Evolutionary conservation across 495 filamentous ascomycete genomes (phyloP), one percentile per base, ranked within the genome.

Genomic region (Margaritispora aquatica): DNA sequence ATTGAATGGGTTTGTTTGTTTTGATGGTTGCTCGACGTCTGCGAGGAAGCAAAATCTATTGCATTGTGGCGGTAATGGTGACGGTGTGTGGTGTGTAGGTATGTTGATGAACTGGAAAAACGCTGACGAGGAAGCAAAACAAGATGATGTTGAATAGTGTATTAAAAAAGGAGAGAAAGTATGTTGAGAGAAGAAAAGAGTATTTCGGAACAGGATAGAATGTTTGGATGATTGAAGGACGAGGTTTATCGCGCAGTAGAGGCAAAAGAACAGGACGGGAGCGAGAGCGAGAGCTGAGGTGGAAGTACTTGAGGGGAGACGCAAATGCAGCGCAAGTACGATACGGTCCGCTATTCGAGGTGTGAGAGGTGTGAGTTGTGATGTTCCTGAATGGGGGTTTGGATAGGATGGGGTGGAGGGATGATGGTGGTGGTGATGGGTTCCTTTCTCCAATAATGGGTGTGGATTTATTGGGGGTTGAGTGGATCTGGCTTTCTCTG

Each of bases 21-120:
- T 31, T 51, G 29, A 41, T 46, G 23, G 59, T 56, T 55, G 61
- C 60, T 57, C 49, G 44, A 56, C 56, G 52, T 59, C 61, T 58
- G 54, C 52, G 51, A 59, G 52, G 29, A 27, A 47, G 48, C 49
- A 49, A 54, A 48, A 23, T 44, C 58, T 64, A 64, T 60, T 49
- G 54, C 58, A 64, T 64, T 34, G 54, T 55, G 55, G 27, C 55
- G 36, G 17, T 31, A 23, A 29, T 21, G 51, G 10, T n/a, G 50
- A 20, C 38, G 31, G 46, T 22, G 47, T 29, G 19, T 36, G 34
- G 21, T 19, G 34, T 31, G 13, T 51, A 9, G 24, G 54, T 57
- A 22, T 21, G 19, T n/a, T 7, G 26, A 26, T 17, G 44, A 20
- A 48, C 46, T 46, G 49, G 11, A 11, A 19, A 10, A 57, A 47